Evolutionary conservation across 202 grass and related monocot genomes (phyloP).

Genomic region (Digitaria exilis): DNA sequence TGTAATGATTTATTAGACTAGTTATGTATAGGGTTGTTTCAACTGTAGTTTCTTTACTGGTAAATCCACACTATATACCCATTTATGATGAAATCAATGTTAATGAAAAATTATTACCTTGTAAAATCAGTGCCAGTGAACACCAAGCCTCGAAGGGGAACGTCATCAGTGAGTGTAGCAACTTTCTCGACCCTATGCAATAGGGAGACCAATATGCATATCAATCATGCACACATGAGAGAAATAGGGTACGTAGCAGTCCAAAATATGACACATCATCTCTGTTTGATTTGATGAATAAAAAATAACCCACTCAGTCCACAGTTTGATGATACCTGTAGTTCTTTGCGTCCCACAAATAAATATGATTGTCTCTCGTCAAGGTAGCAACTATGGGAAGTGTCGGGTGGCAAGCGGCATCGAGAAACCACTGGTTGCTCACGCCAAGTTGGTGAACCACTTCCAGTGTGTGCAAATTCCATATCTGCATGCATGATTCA

Average conservation of each 20-base stretch:
- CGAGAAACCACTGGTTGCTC: not conserved
- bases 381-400: not conserved
- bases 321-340: too few relatives aligned
- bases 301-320: too few relatives aligned
- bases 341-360: not conserved
- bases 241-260: too few relatives aligned
- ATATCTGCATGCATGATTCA: not conserved
- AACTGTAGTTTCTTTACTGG: too few relatives aligned
- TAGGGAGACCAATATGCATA: not conserved
- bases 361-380: not conserved
- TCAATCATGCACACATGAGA: too few relatives aligned
- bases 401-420: not conserved
- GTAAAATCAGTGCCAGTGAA: not conserved
- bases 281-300: too few relatives aligned
- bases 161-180: not conserved
- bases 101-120: too few relatives aligned
- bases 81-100: too few relatives aligned
- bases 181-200: not conserved
- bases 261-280: too few relatives aligned
- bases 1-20: too few relatives aligned
- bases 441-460: not conserved
- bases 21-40: too few relatives aligned
- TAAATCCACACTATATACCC: too few relatives aligned
- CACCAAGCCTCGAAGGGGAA: not conserved
- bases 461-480: not conserved